phyloP scores from a whole-genome alignment of 2,329 filamentous ascomycete genomes.

The Nemania sp. region DNA sequence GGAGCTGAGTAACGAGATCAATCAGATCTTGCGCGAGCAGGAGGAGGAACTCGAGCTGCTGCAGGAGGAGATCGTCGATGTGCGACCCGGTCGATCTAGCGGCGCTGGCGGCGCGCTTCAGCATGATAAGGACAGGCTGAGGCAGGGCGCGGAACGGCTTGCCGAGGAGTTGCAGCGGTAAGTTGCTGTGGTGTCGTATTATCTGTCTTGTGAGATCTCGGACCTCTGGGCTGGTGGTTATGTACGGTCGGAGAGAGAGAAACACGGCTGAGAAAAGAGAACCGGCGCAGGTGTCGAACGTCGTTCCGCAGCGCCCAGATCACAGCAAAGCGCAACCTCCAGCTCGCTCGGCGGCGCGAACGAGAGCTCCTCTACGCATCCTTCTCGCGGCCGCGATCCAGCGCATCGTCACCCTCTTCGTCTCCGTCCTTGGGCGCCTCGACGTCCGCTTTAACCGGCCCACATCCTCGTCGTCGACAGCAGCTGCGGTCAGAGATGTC shows the following conservation, averaged over 20 bases:
- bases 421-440: too few species aligned
- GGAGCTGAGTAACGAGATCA: constrained; percentile 81
- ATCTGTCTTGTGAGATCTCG: too few species aligned
- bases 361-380: constrained; percentile 73
- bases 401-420: constrained; percentile 45
- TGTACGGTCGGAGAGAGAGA: background rate
- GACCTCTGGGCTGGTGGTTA: background rate
- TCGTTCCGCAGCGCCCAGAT: constrained; percentile 83
- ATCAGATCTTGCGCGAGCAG: constrained; percentile 72
- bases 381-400: constrained; percentile 52
- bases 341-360: constrained; percentile 74
- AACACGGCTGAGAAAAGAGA: constrained; percentile 3
- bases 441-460: constrained; percentile 31
- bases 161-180: constrained; percentile 73
- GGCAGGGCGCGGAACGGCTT: constrained; percentile 67
- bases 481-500: constrained; percentile 40
- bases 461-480: constrained; percentile 41
- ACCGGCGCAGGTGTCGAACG: constrained; percentile 52
- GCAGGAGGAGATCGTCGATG: constrained; percentile 74
- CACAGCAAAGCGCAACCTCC: constrained; percentile 73
- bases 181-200: too few species aligned
- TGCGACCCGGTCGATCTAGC: constrained; percentile 55
- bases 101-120: constrained; percentile 59
- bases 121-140: constrained; percentile 66
- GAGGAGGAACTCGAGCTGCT: constrained; percentile 85